Conservation (phyloP, 2,329 filamentous ascomycete species). For the Pseudopithomyces chartarum region DNA sequence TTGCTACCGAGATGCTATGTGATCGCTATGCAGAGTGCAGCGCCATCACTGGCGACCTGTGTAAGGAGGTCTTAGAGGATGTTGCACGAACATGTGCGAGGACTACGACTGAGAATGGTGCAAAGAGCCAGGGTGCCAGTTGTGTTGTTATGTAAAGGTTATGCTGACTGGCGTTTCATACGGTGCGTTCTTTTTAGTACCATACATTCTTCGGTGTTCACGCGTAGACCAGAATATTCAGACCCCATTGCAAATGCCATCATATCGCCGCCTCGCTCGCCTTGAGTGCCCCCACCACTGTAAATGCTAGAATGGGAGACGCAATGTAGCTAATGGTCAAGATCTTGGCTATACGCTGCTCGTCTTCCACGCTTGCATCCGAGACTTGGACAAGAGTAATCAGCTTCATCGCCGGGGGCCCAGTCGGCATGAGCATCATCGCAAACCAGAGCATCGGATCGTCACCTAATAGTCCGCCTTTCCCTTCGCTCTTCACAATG, state of each 20-base stretch:
- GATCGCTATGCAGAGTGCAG: constrained; percentile 69
- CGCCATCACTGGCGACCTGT: constrained; percentile 64
- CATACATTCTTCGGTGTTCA: neutral
- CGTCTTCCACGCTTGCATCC: constrained; percentile 49
- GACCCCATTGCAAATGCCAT: neutral
- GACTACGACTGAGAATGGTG: constrained; percentile 61
- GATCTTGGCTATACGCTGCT: constrained; percentile 57
- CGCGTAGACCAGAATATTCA: neutral
- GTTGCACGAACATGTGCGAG: constrained; percentile 62
- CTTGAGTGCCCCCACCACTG: constrained; percentile 37
- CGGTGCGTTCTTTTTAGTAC: neutral
- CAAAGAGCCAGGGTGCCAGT: constrained; percentile 49
- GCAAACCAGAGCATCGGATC: constrained; percentile 70
- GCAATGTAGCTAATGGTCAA: constrained; percentile 46
- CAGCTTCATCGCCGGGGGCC: constrained; percentile 59
- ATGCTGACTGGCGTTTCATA: neutral
- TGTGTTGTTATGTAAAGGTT: constrained; percentile 21
- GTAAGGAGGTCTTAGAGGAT: constrained; percentile 65
- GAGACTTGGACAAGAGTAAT: constrained; percentile 58
- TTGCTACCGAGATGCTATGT: constrained; percentile 64
- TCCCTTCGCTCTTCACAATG: constrained; percentile 56
- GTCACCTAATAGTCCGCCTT: constrained; percentile 48
- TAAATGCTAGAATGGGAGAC: constrained; percentile 36
- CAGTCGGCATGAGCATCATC: constrained; percentile 64
- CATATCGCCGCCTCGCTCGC: constrained; percentile 32